Percentiles rank a stretch among this genome's conserved stretches.
Evolutionary conservation across 2,329 filamentous ascomycete genomes (phyloP).

Genomic region (Zarea fungicola): DNA sequence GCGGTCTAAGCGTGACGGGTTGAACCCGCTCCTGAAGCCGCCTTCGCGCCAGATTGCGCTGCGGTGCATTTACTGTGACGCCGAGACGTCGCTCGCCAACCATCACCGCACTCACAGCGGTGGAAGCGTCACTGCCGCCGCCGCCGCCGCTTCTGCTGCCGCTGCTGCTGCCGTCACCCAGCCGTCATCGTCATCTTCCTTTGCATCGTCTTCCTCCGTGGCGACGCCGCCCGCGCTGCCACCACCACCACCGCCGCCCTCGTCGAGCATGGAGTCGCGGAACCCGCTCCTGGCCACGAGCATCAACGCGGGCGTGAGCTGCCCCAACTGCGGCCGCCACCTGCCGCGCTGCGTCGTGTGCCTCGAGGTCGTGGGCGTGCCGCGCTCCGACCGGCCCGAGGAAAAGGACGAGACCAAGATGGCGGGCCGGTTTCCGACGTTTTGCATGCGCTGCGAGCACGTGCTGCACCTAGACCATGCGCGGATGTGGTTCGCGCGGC

Average conservation of each 20-base stretch:
- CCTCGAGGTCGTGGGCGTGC: constrained; percentile 60
- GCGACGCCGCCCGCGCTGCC: too few species aligned
- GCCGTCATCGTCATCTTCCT: too few species aligned
- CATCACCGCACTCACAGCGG: constrained; percentile 20
- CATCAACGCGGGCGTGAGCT: constrained; percentile 57
- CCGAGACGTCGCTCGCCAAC: constrained; percentile 48
- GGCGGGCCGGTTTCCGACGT: constrained; percentile 59
- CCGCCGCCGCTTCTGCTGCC: too few species aligned
- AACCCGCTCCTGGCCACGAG: constrained; percentile 55
- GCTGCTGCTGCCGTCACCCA: too few species aligned
- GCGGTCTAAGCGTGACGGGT: constrained; percentile 59
- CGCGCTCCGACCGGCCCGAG: constrained; percentile 54
- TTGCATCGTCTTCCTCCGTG: too few species aligned
- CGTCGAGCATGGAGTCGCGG: constrained; percentile 31
- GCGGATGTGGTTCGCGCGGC: constrained; percentile 59
- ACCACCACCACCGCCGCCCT: constrained; percentile 14
- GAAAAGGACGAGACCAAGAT: constrained; percentile 43
- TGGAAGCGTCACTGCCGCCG: constrained; percentile 9
- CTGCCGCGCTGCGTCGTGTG: constrained; percentile 64
- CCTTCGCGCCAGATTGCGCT: constrained; percentile 66
- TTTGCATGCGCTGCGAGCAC: constrained; percentile 64
- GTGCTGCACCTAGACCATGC: constrained; percentile 64
- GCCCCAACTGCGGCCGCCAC: constrained; percentile 61
- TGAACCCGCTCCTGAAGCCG: constrained; percentile 53
- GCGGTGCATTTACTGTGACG: constrained; percentile 71